phyloP scores from a whole-genome alignment of 225 moss, liverwort and hornwort genomes.

The Straminergon stramineum region DNA sequence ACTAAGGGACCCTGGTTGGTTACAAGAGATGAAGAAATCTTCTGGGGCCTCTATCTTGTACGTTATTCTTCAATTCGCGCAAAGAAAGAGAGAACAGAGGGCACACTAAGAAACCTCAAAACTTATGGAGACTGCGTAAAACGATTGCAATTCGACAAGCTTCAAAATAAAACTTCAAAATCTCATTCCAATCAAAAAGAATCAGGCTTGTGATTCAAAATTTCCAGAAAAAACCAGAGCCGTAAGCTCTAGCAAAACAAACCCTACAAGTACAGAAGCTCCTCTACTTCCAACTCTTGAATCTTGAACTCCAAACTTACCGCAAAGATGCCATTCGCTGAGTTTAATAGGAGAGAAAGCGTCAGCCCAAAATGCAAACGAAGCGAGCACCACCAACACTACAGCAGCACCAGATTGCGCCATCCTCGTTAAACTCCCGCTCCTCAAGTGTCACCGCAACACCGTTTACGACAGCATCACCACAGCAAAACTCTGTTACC shows the following conservation, averaged over 20 bases:
- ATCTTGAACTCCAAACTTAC: background rate
- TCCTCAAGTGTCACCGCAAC: background rate
- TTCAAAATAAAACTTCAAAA: background rate
- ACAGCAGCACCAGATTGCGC: background rate
- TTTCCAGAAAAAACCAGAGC: background rate
- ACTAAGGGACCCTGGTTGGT: background rate
- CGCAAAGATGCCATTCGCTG: conserved; percentile 34
- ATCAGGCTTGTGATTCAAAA: background rate
- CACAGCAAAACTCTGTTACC: background rate
- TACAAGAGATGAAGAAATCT: background rate
- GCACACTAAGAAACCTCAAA: background rate
- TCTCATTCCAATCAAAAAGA: background rate
- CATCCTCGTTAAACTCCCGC: conserved; percentile 10
- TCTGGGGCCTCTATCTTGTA: background rate
- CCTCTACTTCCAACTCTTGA: background rate
- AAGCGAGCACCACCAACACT: conserved; percentile 3
- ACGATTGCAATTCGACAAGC: background rate
- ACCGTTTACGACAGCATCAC: background rate
- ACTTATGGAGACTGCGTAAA: background rate
- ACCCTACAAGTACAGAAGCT: background rate
- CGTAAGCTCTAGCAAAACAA: background rate
- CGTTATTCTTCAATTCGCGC: background rate
- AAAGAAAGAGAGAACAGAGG: background rate
- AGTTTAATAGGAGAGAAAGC: conserved; percentile 8
- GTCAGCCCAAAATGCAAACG: background rate